Evolutionary conservation across 805 yeast species (phyloP).

Genomic region (Ogataea pignaliae): DNA sequence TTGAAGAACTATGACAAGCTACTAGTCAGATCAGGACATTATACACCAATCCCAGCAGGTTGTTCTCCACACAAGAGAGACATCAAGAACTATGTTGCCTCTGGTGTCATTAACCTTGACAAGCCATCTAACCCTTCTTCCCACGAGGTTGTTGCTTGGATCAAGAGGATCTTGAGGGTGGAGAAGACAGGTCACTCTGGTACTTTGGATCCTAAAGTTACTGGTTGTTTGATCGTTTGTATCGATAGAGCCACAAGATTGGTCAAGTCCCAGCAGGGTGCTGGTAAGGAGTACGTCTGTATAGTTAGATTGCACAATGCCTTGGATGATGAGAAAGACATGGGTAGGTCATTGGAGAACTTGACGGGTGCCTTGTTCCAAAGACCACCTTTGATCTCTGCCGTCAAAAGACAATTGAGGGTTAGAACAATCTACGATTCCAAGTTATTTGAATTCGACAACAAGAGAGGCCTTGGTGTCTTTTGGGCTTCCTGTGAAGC

Average conservation of each 20-base stretch:
- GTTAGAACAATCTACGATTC: constrained; percentile 97
- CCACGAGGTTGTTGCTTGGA: constrained; percentile 99
- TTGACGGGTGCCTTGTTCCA: constrained; percentile 98
- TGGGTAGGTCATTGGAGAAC: constrained; percentile 84
- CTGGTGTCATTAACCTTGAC: constrained; percentile 96
- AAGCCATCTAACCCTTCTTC: constrained; percentile 98
- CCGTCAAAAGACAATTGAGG: constrained; percentile 98
- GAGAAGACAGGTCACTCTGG: constrained; percentile 99
- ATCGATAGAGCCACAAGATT: constrained; percentile 96
- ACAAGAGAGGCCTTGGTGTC: constrained; percentile 93
- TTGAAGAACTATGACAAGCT: constrained; percentile 92
- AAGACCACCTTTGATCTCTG: constrained; percentile 98
- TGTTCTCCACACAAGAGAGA: constrained; percentile 93
- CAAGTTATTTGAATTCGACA: constrained; percentile 91
- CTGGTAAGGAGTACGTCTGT: constrained; percentile 99
- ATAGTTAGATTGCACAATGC: constrained; percentile 94
- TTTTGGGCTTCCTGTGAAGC: constrained; percentile 99
- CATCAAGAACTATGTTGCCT: constrained; percentile 78
- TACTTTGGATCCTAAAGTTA: constrained; percentile 94
- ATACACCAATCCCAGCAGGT: constrained; percentile 96
- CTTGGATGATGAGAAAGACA: constrained; percentile 79
- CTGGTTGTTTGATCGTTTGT: constrained; percentile 98
- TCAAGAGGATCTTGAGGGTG: constrained; percentile 88
- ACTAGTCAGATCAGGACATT: constrained; percentile 92
- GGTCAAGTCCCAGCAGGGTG: constrained; percentile 98